phyloP scores from a whole-genome alignment of 495 filamentous ascomycete genomes.

The Xylaria grammica region DNA sequence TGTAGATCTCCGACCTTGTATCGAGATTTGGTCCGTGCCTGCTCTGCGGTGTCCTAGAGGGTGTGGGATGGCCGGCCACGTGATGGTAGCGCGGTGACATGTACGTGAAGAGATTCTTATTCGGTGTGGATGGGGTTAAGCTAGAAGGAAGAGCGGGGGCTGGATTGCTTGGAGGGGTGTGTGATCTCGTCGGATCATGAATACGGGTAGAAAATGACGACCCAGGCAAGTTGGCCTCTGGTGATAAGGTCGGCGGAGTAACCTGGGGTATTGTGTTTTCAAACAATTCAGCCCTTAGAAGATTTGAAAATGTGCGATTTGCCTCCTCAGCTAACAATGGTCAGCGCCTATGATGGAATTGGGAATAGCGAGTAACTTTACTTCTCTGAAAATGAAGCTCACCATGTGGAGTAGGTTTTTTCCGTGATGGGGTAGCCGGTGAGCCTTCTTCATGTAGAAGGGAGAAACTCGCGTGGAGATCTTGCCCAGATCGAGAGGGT shows the following conservation, averaged over 20 bases:
- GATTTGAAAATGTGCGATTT: slow-evolving; percentile 86
- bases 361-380: slow-evolving; percentile 49
- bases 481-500: slow-evolving; percentile 90
- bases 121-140: slow-evolving; percentile 89
- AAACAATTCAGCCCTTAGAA: slow-evolving; percentile 89
- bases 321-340: slow-evolving; percentile 82
- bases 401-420: slow-evolving; percentile 83
- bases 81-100: slow-evolving; percentile 76
- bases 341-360: slow-evolving; percentile 42
- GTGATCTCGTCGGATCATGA: slow-evolving; percentile 73
- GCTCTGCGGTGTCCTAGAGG: slow-evolving; percentile 86
- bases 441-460: slow-evolving; percentile 90
- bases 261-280: slow-evolving; percentile 85
- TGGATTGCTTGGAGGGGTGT: slow-evolving; percentile 76
- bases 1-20: slow-evolving; percentile 88
- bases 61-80: slow-evolving; percentile 76
- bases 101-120: slow-evolving; percentile 96
- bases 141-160: slow-evolving; percentile 65
- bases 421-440: slow-evolving; percentile 85
- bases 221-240: slow-evolving; percentile 61
- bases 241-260: slow-evolving; percentile 67
- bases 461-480: slow-evolving; percentile 88
- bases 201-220: slow-evolving; percentile 62
- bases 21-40: slow-evolving; percentile 85
- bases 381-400: slow-evolving; percentile 94